A percentile compares a stretch with the other conserved stretches of the same genome.
These are phyloP conservation scores for Monosporascus sp. DNA, from an alignment of 2,329 filamentous ascomycete genomes.

Conservation along the genomic window DNA sequence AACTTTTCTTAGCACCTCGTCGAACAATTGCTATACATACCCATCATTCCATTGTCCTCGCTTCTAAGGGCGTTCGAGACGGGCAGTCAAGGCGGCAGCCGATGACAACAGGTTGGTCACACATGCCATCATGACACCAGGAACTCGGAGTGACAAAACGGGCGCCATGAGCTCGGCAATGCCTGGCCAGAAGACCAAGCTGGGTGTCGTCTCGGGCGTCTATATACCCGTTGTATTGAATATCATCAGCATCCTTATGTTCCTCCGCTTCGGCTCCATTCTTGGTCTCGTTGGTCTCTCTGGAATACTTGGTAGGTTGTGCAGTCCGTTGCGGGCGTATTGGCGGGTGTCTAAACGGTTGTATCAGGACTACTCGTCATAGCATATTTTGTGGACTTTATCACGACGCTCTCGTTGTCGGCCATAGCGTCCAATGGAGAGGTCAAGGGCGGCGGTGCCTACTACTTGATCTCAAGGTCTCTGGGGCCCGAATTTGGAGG, in stretches of 20 bases:
- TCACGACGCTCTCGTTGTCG: conserved; percentile 80
- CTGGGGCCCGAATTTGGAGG: conserved; percentile 85
- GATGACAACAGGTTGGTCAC: no score
- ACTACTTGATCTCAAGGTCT: conserved; percentile 82
- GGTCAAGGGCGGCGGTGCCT: conserved; percentile 80
- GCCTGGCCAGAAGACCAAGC: conserved; percentile 48
- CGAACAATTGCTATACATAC: no score
- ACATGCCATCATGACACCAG: conserved; percentile 11
- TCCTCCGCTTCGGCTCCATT: conserved; percentile 80
- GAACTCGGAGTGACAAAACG: conserved; percentile 12
- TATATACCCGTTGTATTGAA: conserved; percentile 88
- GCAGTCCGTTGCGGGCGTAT: background rate
- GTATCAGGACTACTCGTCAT: conserved; percentile 60
- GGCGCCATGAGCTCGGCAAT: conserved; percentile 26
- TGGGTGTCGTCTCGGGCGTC: conserved; percentile 72
- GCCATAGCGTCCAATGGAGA: conserved; percentile 88
- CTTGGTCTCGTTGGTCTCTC: conserved; percentile 73
- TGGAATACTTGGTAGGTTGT: conserved; percentile 65
- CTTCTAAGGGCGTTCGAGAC: no score
- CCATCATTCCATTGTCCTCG: no score
- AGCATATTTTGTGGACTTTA: conserved; percentile 76
- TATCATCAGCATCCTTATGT: conserved; percentile 88
- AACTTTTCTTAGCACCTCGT: no score
- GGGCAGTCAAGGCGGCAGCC: no score
- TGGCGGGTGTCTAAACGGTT: conserved; percentile 4